Evolutionary conservation across 2,329 filamentous ascomycete genomes (phyloP), one percentile per base, ranked within the genome.

Genomic region (Sarocladium brachiariae): DNA sequence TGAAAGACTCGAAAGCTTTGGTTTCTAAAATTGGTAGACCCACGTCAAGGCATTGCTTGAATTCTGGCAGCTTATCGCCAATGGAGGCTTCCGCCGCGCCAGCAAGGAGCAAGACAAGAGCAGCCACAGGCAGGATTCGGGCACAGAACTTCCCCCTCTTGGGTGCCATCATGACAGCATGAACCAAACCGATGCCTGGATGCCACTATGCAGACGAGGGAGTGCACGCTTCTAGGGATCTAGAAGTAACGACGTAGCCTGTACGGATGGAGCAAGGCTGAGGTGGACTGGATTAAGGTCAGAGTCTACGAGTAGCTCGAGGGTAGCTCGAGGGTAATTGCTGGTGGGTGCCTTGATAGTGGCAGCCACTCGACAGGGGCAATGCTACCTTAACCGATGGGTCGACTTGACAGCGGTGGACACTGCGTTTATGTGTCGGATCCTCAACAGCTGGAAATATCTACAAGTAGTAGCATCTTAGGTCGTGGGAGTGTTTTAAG

Each of bases 1-100:
- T 4, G 39, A 49, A 14, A 9, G 51, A 30, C 47, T 11, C 27
- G 21, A 13, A 33, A 16, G 19, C 4, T 4, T 6, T 3, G 13
- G 43, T 19, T 13, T 30, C 46, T 31, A 14, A 47, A 45, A 50
- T 5, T 18, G 25, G 46, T 33, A 9, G n/a, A 43, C 59, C 55
- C 54, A 95, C 92, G 75, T 89, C 71, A 50, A 97, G 81, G 65
- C 93, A 99, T 66, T 90, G 76, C 63, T 77, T 79, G 66, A 99
- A 99, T 61, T 95, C 90, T 16, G 89, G 89, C 53, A 96, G 74
- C 51, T 82, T 78, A 67, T 99, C 93, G 57, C 93, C 93, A 46
- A 83, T 61, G 4, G 91, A 96, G 24, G 90, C 93, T 50, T 74
- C 68, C 14, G 73, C 74, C n/a, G 67, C 65, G 49, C 59, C 60